Evolutionary conservation across 2,329 filamentous ascomycete species (phyloP).

Genomic region (Bipolaris sorokiniana): DNA sequence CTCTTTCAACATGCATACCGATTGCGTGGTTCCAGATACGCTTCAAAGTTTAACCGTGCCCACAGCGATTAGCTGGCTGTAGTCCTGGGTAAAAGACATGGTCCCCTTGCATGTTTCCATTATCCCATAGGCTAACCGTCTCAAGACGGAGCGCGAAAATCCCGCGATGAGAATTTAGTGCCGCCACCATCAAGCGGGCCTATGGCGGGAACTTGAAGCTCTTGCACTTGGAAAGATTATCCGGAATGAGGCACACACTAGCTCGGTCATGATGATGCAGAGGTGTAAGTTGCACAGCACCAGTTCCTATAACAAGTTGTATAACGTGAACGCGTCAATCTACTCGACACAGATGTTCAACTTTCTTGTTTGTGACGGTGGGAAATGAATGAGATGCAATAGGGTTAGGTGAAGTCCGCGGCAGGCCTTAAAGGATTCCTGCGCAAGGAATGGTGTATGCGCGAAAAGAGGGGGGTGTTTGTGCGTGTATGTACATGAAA

Average conservation of each 20-base stretch:
- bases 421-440: background rate
- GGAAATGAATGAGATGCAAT: background rate
- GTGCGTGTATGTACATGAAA: background rate
- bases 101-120: background rate
- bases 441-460: background rate
- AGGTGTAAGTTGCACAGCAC: background rate
- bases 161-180: background rate
- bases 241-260: background rate
- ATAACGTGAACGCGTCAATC: background rate
- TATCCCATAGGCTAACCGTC: background rate
- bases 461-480: no score
- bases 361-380: background rate
- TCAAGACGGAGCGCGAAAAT: background rate
- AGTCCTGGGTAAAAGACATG: background rate
- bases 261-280: background rate
- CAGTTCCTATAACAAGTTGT: background rate
- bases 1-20: background rate
- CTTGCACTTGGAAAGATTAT: background rate
- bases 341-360: background rate
- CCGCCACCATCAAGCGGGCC: background rate
- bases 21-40: background rate
- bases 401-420: background rate
- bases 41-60: background rate
- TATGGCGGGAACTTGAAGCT: background rate
- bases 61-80: background rate